A percentile compares a stretch with the other conserved stretches of the same genome.
phyloP scores from a whole-genome alignment of 495 filamentous ascomycete species.

The Aspergillus carlsbadensis region DNA sequence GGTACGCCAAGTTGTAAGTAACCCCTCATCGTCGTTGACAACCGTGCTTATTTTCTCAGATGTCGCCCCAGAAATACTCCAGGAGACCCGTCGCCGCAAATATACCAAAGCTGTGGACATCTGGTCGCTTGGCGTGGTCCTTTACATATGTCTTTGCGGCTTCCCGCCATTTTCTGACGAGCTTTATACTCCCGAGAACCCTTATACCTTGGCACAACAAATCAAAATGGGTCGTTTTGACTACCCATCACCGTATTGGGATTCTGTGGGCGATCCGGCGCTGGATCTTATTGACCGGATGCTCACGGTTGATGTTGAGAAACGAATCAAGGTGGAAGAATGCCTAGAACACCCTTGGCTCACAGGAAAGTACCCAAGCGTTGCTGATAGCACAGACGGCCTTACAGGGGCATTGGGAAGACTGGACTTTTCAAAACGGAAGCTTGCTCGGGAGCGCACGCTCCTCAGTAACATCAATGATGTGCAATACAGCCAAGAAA shows the following conservation, averaged over 20 bases:
- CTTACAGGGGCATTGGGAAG: slow-evolving; percentile 77
- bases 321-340: slow-evolving; percentile 82
- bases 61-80: slow-evolving; percentile 93
- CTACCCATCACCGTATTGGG: slow-evolving; percentile 98
- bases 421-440: slow-evolving; percentile 82
- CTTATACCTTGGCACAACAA: slow-evolving; percentile 84
- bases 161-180: slow-evolving; percentile 98
- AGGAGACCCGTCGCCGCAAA: slow-evolving; percentile 70
- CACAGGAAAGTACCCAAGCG: slow-evolving; percentile 44
- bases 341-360: slow-evolving; percentile 94
- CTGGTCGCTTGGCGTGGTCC: slow-evolving; percentile 97
- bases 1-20: slow-evolving; percentile 85
- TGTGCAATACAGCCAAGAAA: slow-evolving; percentile 63
- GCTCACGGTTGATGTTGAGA: slow-evolving; percentile 82
- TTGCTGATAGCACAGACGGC: slow-evolving; percentile 88
- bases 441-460: slow-evolving; percentile 77
- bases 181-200: slow-evolving; percentile 71
- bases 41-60: slow-evolving; percentile 49
- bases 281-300: slow-evolving; percentile 94
- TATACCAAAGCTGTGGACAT: slow-evolving; percentile 96
- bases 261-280: slow-evolving; percentile 83
- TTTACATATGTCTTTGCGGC: slow-evolving; percentile 98
- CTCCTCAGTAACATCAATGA: slow-evolving; percentile 81
- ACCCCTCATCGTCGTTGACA: background rate
- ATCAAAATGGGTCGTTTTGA: slow-evolving; percentile 88